Evolutionary conservation across 2,329 filamentous ascomycete species (phyloP).

Genomic region (Fusarium dimerum): DNA sequence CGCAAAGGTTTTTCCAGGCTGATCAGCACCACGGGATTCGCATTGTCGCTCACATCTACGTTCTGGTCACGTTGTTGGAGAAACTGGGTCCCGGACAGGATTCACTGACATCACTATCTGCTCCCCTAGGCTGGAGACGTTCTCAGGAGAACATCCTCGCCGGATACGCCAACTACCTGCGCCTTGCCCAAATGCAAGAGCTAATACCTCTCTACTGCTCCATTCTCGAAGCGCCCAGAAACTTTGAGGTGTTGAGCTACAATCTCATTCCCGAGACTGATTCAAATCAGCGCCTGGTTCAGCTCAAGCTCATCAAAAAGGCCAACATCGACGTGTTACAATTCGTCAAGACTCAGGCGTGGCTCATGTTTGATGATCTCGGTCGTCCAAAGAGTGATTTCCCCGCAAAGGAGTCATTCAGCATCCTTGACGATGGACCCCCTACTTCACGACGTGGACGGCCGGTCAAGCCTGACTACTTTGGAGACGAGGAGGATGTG

Average conservation of each 20-base stretch:
- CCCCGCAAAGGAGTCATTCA: slow-evolving; percentile 48
- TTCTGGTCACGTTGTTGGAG: slow-evolving; percentile 68
- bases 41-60: slow-evolving; percentile 66
- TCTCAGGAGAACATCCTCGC: slow-evolving; percentile 75
- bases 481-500: slow-evolving; percentile 59
- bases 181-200: slow-evolving; percentile 70
- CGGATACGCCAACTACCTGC: slow-evolving; percentile 79
- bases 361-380: slow-evolving; percentile 52
- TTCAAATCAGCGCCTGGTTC: slow-evolving; percentile 61
- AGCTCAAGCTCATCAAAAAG: slow-evolving; percentile 74
- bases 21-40: slow-evolving; percentile 66
- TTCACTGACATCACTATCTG: slow-evolving; percentile 9
- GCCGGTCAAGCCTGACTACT: slow-evolving; percentile 69
- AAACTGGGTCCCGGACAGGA: slow-evolving; percentile 44
- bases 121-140: slow-evolving; percentile 34
- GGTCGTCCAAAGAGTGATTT: slow-evolving; percentile 33
- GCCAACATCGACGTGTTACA: slow-evolving; percentile 71
- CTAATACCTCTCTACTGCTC: slow-evolving; percentile 88
- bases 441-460: slow-evolving; percentile 49
- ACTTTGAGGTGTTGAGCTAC: slow-evolving; percentile 71
- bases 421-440: slow-evolving; percentile 47
- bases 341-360: slow-evolving; percentile 71
- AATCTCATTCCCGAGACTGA: slow-evolving; percentile 75
- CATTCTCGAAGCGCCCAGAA: slow-evolving; percentile 65
- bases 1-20: slow-evolving; percentile 52